Conservation (phyloP, 495 filamentous ascomycete species). For the Penicillium riverlandense region DNA sequence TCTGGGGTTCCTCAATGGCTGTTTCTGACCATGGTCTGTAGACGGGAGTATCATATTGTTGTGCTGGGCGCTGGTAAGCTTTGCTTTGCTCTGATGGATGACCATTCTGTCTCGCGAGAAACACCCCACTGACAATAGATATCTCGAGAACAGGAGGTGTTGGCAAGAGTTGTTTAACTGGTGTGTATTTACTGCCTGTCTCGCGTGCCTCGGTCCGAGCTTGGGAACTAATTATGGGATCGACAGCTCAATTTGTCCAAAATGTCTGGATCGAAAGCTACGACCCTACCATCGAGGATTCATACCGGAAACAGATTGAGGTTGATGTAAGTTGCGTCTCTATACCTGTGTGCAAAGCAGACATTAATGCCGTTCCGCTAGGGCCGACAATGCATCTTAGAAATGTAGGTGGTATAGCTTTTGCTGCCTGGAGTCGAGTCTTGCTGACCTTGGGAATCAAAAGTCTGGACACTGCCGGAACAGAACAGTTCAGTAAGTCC, state of each 20-base stretch:
- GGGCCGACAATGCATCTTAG: conserved; percentile 92
- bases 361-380: conserved; percentile 30
- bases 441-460: background rate
- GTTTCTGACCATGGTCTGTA: conserved; percentile 27
- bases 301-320: conserved; percentile 87
- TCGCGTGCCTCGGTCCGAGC: conserved; percentile 2
- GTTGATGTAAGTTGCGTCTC: conserved; percentile 69
- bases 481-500: conserved; percentile 91
- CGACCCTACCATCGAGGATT: conserved; percentile 98
- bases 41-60: conserved; percentile 87
- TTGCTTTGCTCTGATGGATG: background rate
- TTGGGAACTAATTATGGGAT: conserved; percentile 2
- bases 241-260: conserved; percentile 91
- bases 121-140: conserved; percentile 1
- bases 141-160: conserved; percentile 64
- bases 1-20: conserved; percentile 3
- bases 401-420: conserved; percentile 62
- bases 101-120: too few relatives aligned
- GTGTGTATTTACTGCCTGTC: conserved; percentile 42
- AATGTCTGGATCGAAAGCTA: conserved; percentile 99
- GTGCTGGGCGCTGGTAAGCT: conserved; percentile 76
- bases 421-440: background rate
- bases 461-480: conserved; percentile 93
- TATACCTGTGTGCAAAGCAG: background rate
- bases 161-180: conserved; percentile 96